A percentile compares a stretch with the other conserved stretches of the same genome.
Evolutionary conservation across 2,329 filamentous ascomycete genomes (phyloP).

Genomic region (Ascomycota sp.): DNA sequence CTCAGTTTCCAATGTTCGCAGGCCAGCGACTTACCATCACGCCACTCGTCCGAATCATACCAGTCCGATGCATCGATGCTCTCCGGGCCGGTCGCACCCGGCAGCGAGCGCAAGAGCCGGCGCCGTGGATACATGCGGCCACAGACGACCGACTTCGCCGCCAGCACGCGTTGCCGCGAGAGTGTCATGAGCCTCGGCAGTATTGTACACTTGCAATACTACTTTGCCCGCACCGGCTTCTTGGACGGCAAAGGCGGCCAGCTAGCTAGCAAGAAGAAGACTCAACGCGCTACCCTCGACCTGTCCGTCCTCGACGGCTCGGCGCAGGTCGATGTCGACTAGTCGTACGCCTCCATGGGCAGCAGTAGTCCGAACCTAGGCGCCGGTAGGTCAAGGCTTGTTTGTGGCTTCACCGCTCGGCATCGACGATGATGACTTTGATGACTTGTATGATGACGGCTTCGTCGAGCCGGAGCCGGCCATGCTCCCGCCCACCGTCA

Average conservation of each 20-base stretch:
- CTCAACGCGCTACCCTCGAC: conserved; percentile 36
- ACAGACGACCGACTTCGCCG: conserved; percentile 72
- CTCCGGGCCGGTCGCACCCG: conserved; percentile 26
- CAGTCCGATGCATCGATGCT: conserved; percentile 18
- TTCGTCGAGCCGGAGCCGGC: conserved; percentile 46
- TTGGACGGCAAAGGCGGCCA: conserved; percentile 85
- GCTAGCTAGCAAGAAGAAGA: conserved; percentile 51
- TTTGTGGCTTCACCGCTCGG: conserved; percentile 22
- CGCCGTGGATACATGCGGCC: conserved; percentile 75
- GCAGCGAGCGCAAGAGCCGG: conserved; percentile 20
- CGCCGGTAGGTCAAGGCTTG: conserved; percentile 16
- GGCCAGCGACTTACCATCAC: conserved; percentile 30
- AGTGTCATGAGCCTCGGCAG: conserved; percentile 92
- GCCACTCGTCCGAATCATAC: conserved; percentile 43
- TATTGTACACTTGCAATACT: conserved; percentile 94
- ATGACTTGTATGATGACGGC: conserved; percentile 32
- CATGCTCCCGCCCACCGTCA: conserved; percentile 91
- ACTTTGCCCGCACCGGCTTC: conserved; percentile 86
- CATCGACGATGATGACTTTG: conserved; percentile 13
- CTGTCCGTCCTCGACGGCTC: conserved; percentile 27
- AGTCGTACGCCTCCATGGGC: conserved; percentile 37
- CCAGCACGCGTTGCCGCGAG: conserved; percentile 74
- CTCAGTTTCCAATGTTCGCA: conserved; percentile 30
- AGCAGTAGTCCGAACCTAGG: conserved; percentile 37
- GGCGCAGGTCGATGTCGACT: conserved; percentile 25